Evolutionary conservation across 2,329 filamentous ascomycete species (phyloP).

Genomic region (Scytalidium lignicola): DNA sequence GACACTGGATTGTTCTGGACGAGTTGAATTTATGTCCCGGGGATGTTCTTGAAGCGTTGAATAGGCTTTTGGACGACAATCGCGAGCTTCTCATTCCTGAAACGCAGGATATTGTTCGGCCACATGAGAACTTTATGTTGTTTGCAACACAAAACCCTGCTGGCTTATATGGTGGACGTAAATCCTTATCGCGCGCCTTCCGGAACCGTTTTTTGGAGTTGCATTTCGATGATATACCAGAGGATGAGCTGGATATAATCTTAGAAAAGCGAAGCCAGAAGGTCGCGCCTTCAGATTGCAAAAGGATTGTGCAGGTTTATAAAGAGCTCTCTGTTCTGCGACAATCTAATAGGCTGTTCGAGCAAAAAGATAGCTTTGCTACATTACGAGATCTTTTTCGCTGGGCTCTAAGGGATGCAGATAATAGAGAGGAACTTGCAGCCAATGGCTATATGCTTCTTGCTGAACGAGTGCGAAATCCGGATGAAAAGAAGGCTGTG

Average conservation of each 20-base stretch:
- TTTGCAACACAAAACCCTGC: constrained; percentile 98
- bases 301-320: constrained; percentile 88
- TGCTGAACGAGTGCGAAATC: constrained; percentile 88
- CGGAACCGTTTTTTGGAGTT: constrained; percentile 95
- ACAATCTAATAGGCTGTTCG: constrained; percentile 87
- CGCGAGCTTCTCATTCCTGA: constrained; percentile 92
- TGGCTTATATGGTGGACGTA: constrained; percentile 90
- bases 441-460: constrained; percentile 94
- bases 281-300: constrained; percentile 85
- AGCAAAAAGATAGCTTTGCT: constrained; percentile 95
- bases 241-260: constrained; percentile 88
- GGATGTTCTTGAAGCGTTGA: constrained; percentile 93
- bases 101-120: constrained; percentile 88
- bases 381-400: constrained; percentile 93
- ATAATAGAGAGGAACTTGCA: constrained; percentile 83
- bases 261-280: constrained; percentile 80
- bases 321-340: constrained; percentile 84
- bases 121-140: constrained; percentile 93
- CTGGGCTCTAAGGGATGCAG: constrained; percentile 83
- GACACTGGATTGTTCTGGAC: constrained; percentile 97
- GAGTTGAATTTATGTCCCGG: constrained; percentile 96
- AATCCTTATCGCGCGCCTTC: constrained; percentile 89
- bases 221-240: constrained; percentile 96
- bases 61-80: constrained; percentile 93
- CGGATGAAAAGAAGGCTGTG: constrained; percentile 78